These are phyloP conservation scores for Blastobotrys chiropterorum DNA, from an alignment of 805 yeast genomes.

Conservation along the genomic window DNA sequence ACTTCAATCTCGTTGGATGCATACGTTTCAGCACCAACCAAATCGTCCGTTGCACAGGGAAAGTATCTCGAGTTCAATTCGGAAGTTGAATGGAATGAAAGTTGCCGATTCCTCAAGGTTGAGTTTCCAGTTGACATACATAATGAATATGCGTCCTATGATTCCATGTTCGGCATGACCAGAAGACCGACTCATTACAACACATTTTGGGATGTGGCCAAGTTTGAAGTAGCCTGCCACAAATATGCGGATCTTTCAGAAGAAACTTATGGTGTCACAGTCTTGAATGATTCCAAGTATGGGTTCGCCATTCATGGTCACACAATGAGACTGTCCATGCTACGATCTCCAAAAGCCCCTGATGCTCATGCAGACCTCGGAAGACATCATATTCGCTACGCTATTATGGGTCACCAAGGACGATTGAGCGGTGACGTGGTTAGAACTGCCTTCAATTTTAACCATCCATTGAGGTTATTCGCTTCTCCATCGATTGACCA, in stretches of 20 bases:
- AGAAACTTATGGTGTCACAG: conserved; percentile 74
- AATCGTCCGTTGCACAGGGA: no score
- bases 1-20: conserved; percentile 61
- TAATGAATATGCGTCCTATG: conserved; percentile 75
- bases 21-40: conserved; percentile 29
- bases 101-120: conserved; percentile 81
- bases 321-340: conserved; percentile 72
- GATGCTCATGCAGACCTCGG: conserved; percentile 96
- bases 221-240: conserved; percentile 92
- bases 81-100: conserved; percentile 78
- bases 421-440: conserved; percentile 58
- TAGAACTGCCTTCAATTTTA: conserved; percentile 70
- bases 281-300: conserved; percentile 79
- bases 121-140: conserved; percentile 87
- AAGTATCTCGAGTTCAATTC: conserved; percentile 50
- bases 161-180: conserved; percentile 89
- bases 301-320: conserved; percentile 93
- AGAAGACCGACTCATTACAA: conserved; percentile 91
- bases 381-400: conserved; percentile 74
- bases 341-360: conserved; percentile 91
- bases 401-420: conserved; percentile 76
- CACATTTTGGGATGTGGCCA: conserved; percentile 93
- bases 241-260: conserved; percentile 89
- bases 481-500: conserved; percentile 17
- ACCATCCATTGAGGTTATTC: conserved; percentile 39